phyloP scores from a whole-genome alignment of 805 yeast species.

The Metschnikowia peoriensis region DNA sequence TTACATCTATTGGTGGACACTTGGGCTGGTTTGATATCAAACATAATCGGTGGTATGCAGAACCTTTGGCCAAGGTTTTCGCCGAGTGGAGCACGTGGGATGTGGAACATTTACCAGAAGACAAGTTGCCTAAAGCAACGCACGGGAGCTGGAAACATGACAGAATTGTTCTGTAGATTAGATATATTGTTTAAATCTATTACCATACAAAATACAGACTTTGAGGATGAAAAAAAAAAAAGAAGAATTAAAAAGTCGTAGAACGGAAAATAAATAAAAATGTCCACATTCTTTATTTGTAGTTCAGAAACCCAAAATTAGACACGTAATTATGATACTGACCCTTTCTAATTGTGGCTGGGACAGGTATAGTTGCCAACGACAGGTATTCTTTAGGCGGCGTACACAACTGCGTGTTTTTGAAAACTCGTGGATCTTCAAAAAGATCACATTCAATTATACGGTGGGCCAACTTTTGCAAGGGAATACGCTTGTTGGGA shows the following conservation, averaged over 20 bases:
- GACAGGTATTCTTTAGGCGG: slow-evolving; percentile 18
- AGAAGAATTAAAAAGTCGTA: neutral
- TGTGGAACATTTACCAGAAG: slow-evolving; percentile 14
- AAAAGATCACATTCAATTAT: slow-evolving; percentile 35
- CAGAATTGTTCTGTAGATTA: slow-evolving; percentile 20
- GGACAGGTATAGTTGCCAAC: slow-evolving; percentile 10
- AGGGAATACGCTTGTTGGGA: slow-evolving; percentile 47
- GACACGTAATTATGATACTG: slow-evolving; percentile 2
- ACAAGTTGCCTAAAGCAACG: slow-evolving; percentile 28
- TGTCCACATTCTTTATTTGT: too few species aligned
- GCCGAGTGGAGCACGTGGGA: slow-evolving; percentile 31
- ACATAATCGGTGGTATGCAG: slow-evolving; percentile 39
- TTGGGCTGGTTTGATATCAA: slow-evolving; percentile 47
- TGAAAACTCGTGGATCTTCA: slow-evolving; percentile 18
- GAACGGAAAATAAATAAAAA: too few species aligned
- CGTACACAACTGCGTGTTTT: slow-evolving; percentile 19
- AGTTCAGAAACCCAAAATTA: too few species aligned
- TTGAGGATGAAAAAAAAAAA: too few species aligned
- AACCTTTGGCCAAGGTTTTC: slow-evolving; percentile 35
- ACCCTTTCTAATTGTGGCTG: slow-evolving; percentile 12
- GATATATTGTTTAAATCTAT: neutral
- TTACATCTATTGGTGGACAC: slow-evolving; percentile 72
- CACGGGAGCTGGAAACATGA: slow-evolving; percentile 35
- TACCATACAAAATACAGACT: neutral
- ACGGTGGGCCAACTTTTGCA: slow-evolving; percentile 39